Base-by-base conservation (phyloP, 83 land plant genomes). In the Picea abies region DNA sequence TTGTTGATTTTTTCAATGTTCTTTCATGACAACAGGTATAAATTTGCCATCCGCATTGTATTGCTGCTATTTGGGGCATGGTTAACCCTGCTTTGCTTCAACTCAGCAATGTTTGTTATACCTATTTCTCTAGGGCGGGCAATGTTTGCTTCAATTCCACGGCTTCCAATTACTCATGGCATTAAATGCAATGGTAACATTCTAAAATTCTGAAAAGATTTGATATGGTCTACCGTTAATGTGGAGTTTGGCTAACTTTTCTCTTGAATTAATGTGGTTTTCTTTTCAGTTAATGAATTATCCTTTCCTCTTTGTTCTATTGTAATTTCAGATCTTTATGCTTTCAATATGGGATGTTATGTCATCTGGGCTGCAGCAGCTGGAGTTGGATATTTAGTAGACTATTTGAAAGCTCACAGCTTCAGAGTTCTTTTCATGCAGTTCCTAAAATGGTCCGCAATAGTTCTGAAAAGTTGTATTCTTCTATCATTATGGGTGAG, bases 301-400 rank as follows among this genome's bases (percentile, higher is more conserved):
- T 7, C 17, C 64, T 22, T 23, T 16, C 41, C 17, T 19, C 77
- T 75, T 4, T 64, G 12, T 81, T 17, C 39, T 60, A 71, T 83
- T 86, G 25, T 22, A 62, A 16, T 62, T 87, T 60, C 83, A 96
- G 99, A 97, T 94, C 75, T 95, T 1, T 97, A 96, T 85, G 93
- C 99, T n/a, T 97, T 97, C 87, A 90, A 90, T 73, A 97, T 97
- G 67, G 99, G 99, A 52, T 92, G 96, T 82, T 95, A 91, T 80
- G 85, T 90, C 35, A 90, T 97, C n/a, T 95, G 98, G 98, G 91
- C 94, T 65, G 82, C 88, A 10, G 68, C 89, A 23, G 96, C 99
- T 82, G 98, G 95, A 47, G 83, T 86, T 22, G 90, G 94, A 73
- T 97, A 95, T 77, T 87, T 83, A 10, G 81, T 91, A 79, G 93